Conservation (phyloP, 176 grass and related monocot species). For the Tuctoria greenei region DNA sequence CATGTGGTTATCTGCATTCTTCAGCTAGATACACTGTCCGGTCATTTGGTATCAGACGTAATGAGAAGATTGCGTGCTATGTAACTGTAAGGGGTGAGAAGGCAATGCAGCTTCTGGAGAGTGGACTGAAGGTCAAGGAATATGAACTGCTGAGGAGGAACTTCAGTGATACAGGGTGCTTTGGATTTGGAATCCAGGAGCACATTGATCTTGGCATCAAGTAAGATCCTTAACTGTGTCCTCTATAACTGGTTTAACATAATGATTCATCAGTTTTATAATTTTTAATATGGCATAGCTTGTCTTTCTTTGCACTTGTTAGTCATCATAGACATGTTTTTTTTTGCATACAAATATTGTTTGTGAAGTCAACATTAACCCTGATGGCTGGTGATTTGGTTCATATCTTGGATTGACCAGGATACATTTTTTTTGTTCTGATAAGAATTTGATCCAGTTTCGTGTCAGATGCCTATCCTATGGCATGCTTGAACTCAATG, state of each 20-base stretch:
- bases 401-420: too few species aligned
- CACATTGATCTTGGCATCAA: slow-evolving; percentile 61
- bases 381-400: too few species aligned
- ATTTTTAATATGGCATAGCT: background rate
- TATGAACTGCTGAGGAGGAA: slow-evolving; percentile 53
- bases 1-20: background rate
- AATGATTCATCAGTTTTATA: background rate
- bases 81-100: slow-evolving; percentile 52
- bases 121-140: slow-evolving; percentile 56
- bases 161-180: slow-evolving; percentile 51
- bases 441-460: background rate
- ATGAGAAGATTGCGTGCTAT: slow-evolving; percentile 55
- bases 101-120: slow-evolving; percentile 59
- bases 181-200: slow-evolving; percentile 55
- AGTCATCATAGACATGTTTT: background rate
- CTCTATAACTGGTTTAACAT: background rate
- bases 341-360: background rate
- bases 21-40: slow-evolving; percentile 54
- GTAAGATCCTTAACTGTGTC: background rate
- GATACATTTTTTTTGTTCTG: background rate
- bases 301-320: background rate
- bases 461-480: background rate
- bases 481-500: background rate
- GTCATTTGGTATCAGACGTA: slow-evolving; percentile 51
- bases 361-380: too few species aligned